Base-by-base conservation (phyloP, 768 basidiomycete genomes). In the Myochromella boudieri region DNA sequence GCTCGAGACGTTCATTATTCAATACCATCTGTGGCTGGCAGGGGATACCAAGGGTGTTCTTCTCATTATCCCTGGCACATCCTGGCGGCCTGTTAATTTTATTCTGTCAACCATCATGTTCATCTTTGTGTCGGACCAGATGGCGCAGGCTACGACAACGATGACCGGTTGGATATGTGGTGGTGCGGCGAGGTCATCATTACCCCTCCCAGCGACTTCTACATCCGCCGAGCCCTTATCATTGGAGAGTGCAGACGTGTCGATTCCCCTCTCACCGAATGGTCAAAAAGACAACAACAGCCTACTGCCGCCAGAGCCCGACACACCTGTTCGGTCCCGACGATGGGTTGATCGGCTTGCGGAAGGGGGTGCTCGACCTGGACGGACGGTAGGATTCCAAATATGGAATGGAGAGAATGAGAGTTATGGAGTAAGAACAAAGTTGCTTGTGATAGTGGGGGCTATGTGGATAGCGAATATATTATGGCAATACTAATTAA, bases 1-100 rank as follows among this genome's bases (percentile, higher is more conserved):
- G 4, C 76, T 95, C 44, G 93, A 97, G 67, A 87, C 91, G 0
- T 97, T 94, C 64, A 87, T 95, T 59, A 79, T 95, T 48, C 92
- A 95, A 60, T 95, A 84, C 63, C 91, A 91, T 57, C 68, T 90
- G 34, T 93, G 89, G 89, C 72, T 93, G 26, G 91, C 87, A 0
- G 87, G 76, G 3, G 90, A 93, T 57, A 90, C 85, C 25, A 87
- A 87, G 62, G 87, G 88, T 14, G 74, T 95, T 48, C 74, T 95
- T 18, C 66, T 92, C 38, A 77, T 94, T 40, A 69, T 95, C 34
- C 91, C 91, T 0, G 86, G 88, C 11, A 81, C 80, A 1, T 65
- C 62, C 34, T 87, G 84, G 77, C 78, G 92, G 21, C 75, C 81
- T n/a, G 37, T 88, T 56, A 97, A 95, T 65, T 80, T 93, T 50